A percentile compares a stretch with the other conserved stretches of the same genome.
These are phyloP conservation scores for Fusarium agapanthi DNA, from an alignment of 2,329 filamentous ascomycete species.

Conservation along the genomic window DNA sequence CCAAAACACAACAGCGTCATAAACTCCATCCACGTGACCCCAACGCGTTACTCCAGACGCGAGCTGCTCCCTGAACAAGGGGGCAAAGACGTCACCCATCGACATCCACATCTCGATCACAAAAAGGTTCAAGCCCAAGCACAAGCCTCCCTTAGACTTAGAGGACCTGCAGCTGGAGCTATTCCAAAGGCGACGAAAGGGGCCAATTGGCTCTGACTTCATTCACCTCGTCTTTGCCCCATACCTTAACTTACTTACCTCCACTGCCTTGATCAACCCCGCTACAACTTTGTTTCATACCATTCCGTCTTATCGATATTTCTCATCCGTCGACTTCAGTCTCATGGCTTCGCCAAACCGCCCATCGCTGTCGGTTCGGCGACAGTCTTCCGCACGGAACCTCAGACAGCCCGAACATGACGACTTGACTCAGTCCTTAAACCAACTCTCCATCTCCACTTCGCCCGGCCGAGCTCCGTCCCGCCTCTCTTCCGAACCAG, in stretches of 20 bases:
- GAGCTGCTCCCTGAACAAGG: slow-evolving; percentile 17
- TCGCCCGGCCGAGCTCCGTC: slow-evolving; percentile 43
- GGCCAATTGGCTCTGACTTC: slow-evolving; percentile 23
- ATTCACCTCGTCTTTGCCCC: slow-evolving; percentile 13
- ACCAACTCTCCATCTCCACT: slow-evolving; percentile 54
- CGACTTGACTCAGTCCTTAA: slow-evolving; percentile 53
- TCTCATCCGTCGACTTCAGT: slow-evolving; percentile 11
- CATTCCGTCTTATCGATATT: slow-evolving; percentile 12
- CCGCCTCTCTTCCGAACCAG: slow-evolving; percentile 51
- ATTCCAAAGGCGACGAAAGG: slow-evolving; percentile 29
- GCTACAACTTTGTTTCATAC: slow-evolving; percentile 11
- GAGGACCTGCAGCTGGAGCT: slow-evolving; percentile 9
- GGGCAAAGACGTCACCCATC: slow-evolving; percentile 32
- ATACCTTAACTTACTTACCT: background rate
- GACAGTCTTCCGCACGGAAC: slow-evolving; percentile 47
- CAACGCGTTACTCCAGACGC: slow-evolving; percentile 31
- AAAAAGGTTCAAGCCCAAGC: slow-evolving; percentile 9
- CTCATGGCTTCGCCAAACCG: slow-evolving; percentile 45
- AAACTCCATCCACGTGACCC: slow-evolving; percentile 21
- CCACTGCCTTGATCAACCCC: slow-evolving; percentile 10
- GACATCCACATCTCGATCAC: slow-evolving; percentile 21
- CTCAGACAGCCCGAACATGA: slow-evolving; percentile 40
- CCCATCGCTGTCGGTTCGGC: slow-evolving; percentile 45
- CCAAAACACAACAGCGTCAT: slow-evolving; percentile 23
- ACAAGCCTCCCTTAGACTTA: background rate